phyloP scores from a whole-genome alignment of 1,284 basidiomycete genomes.

The Chalciporus piperatoides region DNA sequence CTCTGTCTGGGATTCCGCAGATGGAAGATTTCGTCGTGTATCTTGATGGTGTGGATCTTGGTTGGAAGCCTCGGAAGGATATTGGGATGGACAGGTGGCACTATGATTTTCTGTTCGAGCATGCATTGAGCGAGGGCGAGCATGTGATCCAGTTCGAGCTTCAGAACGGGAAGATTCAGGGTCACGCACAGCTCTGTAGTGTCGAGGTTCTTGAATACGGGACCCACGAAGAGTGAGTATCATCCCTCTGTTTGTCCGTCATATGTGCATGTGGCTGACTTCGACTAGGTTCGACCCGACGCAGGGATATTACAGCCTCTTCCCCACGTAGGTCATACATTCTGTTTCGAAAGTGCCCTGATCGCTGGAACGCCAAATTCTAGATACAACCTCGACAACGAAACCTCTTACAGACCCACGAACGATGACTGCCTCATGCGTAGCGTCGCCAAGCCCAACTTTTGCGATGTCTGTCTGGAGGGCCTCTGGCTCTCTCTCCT shows the following conservation, averaged over 20 bases:
- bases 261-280: background rate
- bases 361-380: background rate
- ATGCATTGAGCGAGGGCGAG: slow-evolving; percentile 42
- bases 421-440: slow-evolving; percentile 87
- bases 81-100: slow-evolving; percentile 71
- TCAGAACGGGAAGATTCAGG: slow-evolving; percentile 46
- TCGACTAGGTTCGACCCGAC: slow-evolving; percentile 56
- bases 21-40: slow-evolving; percentile 53
- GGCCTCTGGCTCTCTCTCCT: slow-evolving; percentile 69
- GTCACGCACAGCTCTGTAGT: slow-evolving; percentile 70
- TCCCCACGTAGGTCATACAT: slow-evolving; percentile 56
- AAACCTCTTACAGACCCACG: slow-evolving; percentile 69
- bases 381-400: slow-evolving; percentile 59
- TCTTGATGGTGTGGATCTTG: slow-evolving; percentile 58
- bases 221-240: slow-evolving; percentile 52
- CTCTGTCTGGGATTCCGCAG: slow-evolving; percentile 70
- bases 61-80: slow-evolving; percentile 52
- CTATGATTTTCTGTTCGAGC: slow-evolving; percentile 53
- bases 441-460: slow-evolving; percentile 62
- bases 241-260: background rate
- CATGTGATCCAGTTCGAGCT: slow-evolving; percentile 60
- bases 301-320: slow-evolving; percentile 65
- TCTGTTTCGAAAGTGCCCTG: background rate
- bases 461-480: slow-evolving; percentile 74
- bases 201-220: slow-evolving; percentile 78